Evolutionary conservation across 208 protist genomes (phyloP).

Genomic region (Leptomonas seymouri): DNA sequence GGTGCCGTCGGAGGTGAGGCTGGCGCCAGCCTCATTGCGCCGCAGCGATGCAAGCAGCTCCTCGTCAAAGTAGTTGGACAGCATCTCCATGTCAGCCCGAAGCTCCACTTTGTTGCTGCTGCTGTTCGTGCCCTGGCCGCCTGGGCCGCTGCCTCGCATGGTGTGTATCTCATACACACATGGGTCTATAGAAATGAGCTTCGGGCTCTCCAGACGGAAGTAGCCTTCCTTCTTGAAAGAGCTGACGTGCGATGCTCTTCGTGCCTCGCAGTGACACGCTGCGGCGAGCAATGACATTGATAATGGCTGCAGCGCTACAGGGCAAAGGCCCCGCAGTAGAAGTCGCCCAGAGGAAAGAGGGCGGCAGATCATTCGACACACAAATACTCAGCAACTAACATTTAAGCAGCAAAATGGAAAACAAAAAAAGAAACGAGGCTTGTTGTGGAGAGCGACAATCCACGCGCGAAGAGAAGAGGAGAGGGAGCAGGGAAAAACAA

Average conservation of each 20-base stretch:
- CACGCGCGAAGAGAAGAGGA: no score
- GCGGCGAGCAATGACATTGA: background rate
- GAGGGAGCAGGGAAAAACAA: no score
- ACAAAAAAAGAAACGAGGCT: no score
- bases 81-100: conserved; percentile 52
- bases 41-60: conserved; percentile 47
- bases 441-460: no score
- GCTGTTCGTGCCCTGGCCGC: conserved; percentile 84
- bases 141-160: conserved; percentile 78
- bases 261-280: background rate
- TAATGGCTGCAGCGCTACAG: background rate
- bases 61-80: conserved; percentile 60
- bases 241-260: conserved; percentile 48
- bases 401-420: no score
- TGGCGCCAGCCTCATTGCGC: conserved; percentile 40
- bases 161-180: conserved; percentile 57
- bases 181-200: conserved; percentile 49
- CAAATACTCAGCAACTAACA: no score
- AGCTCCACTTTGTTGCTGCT: conserved; percentile 90
- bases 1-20: conserved; percentile 52
- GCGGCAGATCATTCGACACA: no score
- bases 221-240: conserved; percentile 71
- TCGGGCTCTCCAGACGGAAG: conserved; percentile 48
- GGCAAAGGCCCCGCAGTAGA: no score
- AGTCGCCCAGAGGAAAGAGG: no score